phyloP scores from a whole-genome alignment of 208 protist genomes.

The Acanthamoeba culbertsoni region DNA sequence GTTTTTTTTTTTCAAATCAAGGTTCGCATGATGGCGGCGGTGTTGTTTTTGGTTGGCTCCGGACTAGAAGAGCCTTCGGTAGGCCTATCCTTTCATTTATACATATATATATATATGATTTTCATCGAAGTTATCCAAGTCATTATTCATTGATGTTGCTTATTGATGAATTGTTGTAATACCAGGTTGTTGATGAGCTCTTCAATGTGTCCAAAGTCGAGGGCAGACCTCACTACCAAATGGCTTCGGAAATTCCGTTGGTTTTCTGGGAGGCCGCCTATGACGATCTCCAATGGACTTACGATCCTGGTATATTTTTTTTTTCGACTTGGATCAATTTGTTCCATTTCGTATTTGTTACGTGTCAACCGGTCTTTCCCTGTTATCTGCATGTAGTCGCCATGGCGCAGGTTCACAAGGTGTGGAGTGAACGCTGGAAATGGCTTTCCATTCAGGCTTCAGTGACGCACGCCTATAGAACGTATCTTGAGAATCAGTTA shows the following conservation, averaged over 20 bases:
- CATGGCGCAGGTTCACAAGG: not conserved
- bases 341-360: too few species aligned
- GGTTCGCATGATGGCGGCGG: constrained; percentile 91
- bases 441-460: not conserved
- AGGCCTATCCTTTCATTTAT: not conserved
- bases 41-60: constrained; percentile 70
- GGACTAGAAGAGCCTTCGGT: constrained; percentile 12
- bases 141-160: too few species aligned
- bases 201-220: constrained; percentile 72
- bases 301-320: constrained; percentile 28
- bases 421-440: constrained; percentile 9
- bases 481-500: not conserved
- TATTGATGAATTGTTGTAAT: too few species aligned
- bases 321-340: too few species aligned
- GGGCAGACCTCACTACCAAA: constrained; percentile 78
- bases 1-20: not conserved
- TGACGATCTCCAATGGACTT: constrained; percentile 72
- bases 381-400: not conserved
- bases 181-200: constrained; percentile 72
- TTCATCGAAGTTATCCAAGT: too few species aligned
- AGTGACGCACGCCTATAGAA: not conserved
- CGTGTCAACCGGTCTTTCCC: too few species aligned
- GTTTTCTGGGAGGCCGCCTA: constrained; percentile 82
- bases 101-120: too few species aligned
- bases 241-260: constrained; percentile 81